phyloP scores from a whole-genome alignment of 2,329 filamentous ascomycete genomes.

The Claviceps cyperi region DNA sequence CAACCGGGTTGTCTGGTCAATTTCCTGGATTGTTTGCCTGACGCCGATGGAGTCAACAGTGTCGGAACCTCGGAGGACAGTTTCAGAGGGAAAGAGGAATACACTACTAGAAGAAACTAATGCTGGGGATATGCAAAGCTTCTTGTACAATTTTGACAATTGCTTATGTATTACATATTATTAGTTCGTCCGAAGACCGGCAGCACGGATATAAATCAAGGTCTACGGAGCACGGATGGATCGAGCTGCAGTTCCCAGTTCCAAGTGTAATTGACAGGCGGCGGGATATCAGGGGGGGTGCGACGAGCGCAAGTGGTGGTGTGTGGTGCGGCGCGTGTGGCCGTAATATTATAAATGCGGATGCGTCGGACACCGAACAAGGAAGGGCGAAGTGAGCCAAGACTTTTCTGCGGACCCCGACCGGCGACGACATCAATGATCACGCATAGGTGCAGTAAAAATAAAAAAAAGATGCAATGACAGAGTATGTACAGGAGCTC shows the following conservation, averaged over 20 bases:
- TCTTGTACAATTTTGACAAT: slow-evolving; percentile 1
- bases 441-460: not conserved
- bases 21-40: not conserved
- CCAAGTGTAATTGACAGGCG: slow-evolving; percentile 1
- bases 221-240: not conserved
- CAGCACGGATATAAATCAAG: slow-evolving; percentile 1
- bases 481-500: not conserved
- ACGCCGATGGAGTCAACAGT: not conserved
- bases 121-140: slow-evolving; percentile 2
- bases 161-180: too few relatives aligned
- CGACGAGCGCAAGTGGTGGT: not conserved
- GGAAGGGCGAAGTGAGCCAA: not conserved
- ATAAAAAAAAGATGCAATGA: not conserved
- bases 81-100: not conserved
- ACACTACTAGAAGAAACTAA: not conserved
- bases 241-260: too few relatives aligned
- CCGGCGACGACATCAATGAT: not conserved
- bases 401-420: not conserved
- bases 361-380: slow-evolving; percentile 4
- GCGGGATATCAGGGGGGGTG: not conserved
- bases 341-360: not conserved
- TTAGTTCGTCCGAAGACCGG: not conserved
- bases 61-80: not conserved
- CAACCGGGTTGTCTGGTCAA: too few relatives aligned
- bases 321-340: not conserved